phyloP scores from a whole-genome alignment of 1,284 basidiomycete genomes.

The Rhodotorula sp. region DNA sequence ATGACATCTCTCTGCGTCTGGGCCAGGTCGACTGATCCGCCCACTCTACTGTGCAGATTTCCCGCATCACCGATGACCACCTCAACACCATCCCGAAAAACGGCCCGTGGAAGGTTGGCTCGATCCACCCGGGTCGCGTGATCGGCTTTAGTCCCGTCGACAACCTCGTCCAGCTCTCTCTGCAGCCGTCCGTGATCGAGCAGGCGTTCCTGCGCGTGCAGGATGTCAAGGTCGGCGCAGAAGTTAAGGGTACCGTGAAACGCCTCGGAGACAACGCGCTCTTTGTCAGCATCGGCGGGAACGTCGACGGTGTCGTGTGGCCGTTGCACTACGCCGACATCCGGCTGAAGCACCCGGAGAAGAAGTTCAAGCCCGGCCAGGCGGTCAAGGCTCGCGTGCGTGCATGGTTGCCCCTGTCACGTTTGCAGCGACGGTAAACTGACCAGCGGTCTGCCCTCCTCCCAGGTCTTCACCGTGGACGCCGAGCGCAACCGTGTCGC shows the following conservation, averaged over 20 bases:
- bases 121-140: slow-evolving; percentile 81
- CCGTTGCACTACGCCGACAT: slow-evolving; percentile 96
- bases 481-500: slow-evolving; percentile 75
- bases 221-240: slow-evolving; percentile 79
- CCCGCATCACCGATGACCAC: slow-evolving; percentile 88
- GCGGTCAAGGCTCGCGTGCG: slow-evolving; percentile 71
- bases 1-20: too few relatives aligned
- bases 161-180: slow-evolving; percentile 78
- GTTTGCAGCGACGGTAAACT: background rate
- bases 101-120: slow-evolving; percentile 74
- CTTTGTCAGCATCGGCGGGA: slow-evolving; percentile 80
- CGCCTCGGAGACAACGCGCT: slow-evolving; percentile 73
- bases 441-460: slow-evolving; percentile 53
- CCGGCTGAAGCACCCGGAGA: slow-evolving; percentile 77
- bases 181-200: slow-evolving; percentile 77
- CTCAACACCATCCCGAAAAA: slow-evolving; percentile 62
- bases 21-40: too few relatives aligned
- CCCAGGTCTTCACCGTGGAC: slow-evolving; percentile 73
- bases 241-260: slow-evolving; percentile 80
- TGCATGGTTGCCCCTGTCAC: slow-evolving; percentile 42
- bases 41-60: slow-evolving; percentile 62
- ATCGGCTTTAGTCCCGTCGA: slow-evolving; percentile 85
- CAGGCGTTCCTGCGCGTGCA: slow-evolving; percentile 82
- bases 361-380: slow-evolving; percentile 81
- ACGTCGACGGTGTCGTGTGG: slow-evolving; percentile 88